Base-by-base conservation (phyloP, 169 alveolate genomes). In the Eimeria maxima region DNA sequence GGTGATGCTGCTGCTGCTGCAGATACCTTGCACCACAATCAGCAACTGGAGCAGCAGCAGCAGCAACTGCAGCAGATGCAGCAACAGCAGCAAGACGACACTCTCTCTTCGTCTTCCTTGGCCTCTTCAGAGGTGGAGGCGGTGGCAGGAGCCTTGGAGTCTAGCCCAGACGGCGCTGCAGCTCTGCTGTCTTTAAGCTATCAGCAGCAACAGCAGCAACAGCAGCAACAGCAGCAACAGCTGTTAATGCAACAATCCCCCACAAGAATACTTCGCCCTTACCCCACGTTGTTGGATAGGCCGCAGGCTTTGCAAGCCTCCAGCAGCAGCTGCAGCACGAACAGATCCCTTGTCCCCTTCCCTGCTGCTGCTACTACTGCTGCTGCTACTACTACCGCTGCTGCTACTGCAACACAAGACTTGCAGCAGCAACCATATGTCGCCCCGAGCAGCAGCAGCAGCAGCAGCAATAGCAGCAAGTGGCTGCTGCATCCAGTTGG, bases 391-490 rank as follows among this genome's bases (percentile, higher is more conserved):
- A 50, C 69, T 81, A 50, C 69, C 53, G 55, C 91, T 50, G 73
- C 91, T n/a, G 74, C 91, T 50, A 74, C 47, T 8, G 53, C 73
- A 50, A 6, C 69, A 27, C 67, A 53, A 53, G 60, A 7, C 60
- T 53, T 14, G 20, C 60, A 53, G 16, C 20, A 42, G 63, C 88
- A 42, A 6, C 86, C 86, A 8, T 6, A 0, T 20, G 86, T 60
- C 27, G 60, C 55, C 33, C 33, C 67, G 14, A 73, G 55, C 84
- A 33, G 84, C 84, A 50, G 69, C 90, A 81, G 90, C 47, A 81
- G 50, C 91, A 53, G 91, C 91, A 81, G 74, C 67, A 80, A 57
- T 45, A 55, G 91, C 91, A 81, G 74, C 91, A 81, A 67, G 73
- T 81, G 91, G 91, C 74, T 55, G 69, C 91, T 47, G 69, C 91